Percentiles rank a stretch among this genome's conserved stretches.
phyloP scores from a whole-genome alignment of 495 filamentous ascomycete genomes.

The Aspergillus mulundensis region DNA sequence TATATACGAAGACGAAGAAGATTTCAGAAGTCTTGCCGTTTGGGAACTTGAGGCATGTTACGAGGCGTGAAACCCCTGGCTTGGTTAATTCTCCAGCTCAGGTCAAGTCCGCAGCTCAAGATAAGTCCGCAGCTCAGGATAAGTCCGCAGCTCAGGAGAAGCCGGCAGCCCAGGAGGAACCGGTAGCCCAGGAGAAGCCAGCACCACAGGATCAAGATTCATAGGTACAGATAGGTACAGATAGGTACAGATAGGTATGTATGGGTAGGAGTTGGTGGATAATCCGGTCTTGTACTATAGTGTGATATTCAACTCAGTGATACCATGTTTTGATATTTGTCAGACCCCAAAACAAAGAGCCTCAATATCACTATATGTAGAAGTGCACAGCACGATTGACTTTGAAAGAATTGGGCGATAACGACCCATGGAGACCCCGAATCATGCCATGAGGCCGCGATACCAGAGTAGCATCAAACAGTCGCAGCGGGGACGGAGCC shows the following conservation, averaged over 20 bases:
- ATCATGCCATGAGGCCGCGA: slow-evolving; percentile 1
- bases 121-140: no score
- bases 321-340: not conserved
- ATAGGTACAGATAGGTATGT: no score
- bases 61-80: slow-evolving; percentile 11
- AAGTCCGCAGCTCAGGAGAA: no score
- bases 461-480: not conserved
- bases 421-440: not conserved
- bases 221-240: no score
- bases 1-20: slow-evolving; percentile 68
- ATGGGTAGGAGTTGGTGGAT: no score
- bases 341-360: not conserved
- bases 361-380: not conserved
- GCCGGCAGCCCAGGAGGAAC: no score
- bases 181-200: no score
- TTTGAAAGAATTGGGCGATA: not conserved
- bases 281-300: not conserved
- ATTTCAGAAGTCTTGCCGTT: slow-evolving; percentile 85
- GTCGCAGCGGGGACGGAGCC: slow-evolving; percentile 8
- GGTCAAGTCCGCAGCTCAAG: no score
- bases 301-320: not conserved
- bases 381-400: not conserved
- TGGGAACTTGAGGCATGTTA: slow-evolving; percentile 65
- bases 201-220: no score
- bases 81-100: no score